Base-by-base conservation (phyloP, 768 basidiomycete species). In the Leccinum variicolor region DNA sequence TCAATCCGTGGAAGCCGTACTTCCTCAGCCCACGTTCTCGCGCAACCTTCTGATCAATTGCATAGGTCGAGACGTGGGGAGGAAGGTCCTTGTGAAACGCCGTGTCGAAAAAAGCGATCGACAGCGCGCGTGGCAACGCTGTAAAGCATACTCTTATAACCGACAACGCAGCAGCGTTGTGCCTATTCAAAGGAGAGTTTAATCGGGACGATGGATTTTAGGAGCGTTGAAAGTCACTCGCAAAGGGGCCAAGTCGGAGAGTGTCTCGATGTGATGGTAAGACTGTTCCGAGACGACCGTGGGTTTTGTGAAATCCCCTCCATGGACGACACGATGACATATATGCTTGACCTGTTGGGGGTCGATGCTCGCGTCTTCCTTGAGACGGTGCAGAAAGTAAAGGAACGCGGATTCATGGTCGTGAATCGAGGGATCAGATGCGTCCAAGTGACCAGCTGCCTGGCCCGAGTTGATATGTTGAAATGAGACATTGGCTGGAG, bases 1-100 rank as follows among this genome's bases (percentile, higher is more conserved):
- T 87, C 63, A 94, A 68, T 3, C 94, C 94, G 65, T 97, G 94
- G 71, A 94, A 94, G 17, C 94, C 94, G 66, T 95, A 96, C 72
- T 93, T 94, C 68, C 84, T 84, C 47, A 96, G 77, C 1, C 89
- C 88, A 47, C 84, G 83, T 46, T 82, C 74, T 39, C 76, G 76
- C 0, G 89, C 84, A 46, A 88, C 74, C 9, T 74, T 67, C 62
- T 82, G 87, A 60, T 87, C 75, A 53, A 96, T 86, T 0, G 92
- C 84, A 67, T 94, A 95, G 52, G 83, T 88, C 39, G 88, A 82
- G 54, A 94, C 84, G 65, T 93, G 86, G 5, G 73, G 63, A 0
- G 92, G 91, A 15, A 98, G 81, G 10, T 89, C 80, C 49, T 79
- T 79, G 72, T 96, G 91, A 73, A 93, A 93, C 5, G 90, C 80